Conservation (phyloP, 768 basidiomycete species). For the Tricholoma furcatifolium region DNA sequence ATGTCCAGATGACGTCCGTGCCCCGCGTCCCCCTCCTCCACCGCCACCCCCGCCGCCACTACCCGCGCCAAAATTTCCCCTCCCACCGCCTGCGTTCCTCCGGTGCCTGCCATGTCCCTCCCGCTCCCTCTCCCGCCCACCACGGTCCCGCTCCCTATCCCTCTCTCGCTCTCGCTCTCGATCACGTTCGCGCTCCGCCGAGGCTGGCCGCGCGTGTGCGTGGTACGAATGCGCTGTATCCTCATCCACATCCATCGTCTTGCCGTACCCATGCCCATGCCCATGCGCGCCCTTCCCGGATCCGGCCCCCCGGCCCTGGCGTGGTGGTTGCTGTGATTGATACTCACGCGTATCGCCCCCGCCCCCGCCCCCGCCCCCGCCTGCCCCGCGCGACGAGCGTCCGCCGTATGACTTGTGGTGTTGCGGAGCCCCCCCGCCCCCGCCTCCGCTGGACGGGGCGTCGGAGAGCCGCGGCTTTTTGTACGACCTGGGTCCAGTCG, state of each 20-base stretch:
- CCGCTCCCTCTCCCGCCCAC: conserved; percentile 32
- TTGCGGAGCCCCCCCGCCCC: conserved; percentile 24
- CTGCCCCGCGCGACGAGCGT: conserved; percentile 12
- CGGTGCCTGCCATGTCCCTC: conserved; percentile 26
- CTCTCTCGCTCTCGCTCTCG: background rate
- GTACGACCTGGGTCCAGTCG: conserved; percentile 78
- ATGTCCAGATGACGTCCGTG: conserved; percentile 19
- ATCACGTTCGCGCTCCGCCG: conserved; percentile 33
- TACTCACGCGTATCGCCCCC: conserved; percentile 21
- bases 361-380: conserved; percentile 1
- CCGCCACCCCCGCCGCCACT: conserved; percentile 34
- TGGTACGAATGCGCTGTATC: conserved; percentile 33
- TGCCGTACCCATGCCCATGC: background rate
- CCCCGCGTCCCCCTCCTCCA: conserved; percentile 32
- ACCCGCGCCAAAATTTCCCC: conserved; percentile 20
- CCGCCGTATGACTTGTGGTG: conserved; percentile 21
- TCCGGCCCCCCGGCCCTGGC: conserved; percentile 9
- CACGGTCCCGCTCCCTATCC: conserved; percentile 29
- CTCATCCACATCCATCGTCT: conserved; percentile 54
- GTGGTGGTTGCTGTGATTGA: conserved; percentile 17
- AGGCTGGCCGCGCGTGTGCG: conserved; percentile 38
- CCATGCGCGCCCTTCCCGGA: conserved; percentile 25
- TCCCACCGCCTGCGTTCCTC: conserved; percentile 36
- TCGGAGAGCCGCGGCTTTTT: conserved; percentile 80
- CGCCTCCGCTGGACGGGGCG: conserved; percentile 28